These are phyloP conservation scores for Halophytophthora batemanensis DNA, from an alignment of 352 stramenopile species.

Conservation along the genomic window DNA sequence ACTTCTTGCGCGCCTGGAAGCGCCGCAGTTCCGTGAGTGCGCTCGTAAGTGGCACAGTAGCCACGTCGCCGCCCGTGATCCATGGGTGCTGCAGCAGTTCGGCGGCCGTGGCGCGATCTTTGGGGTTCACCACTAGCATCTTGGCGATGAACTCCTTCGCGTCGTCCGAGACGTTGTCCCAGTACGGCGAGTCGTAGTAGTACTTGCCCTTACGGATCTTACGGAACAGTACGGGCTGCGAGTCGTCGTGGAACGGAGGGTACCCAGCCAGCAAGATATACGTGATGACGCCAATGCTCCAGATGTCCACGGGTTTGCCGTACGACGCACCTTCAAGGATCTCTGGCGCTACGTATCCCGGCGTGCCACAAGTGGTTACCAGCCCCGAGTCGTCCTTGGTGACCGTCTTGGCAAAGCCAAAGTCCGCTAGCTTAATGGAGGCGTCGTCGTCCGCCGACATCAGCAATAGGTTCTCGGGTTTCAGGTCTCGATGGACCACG, in stretches of 20 bases:
- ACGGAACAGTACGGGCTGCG: constrained; percentile 90
- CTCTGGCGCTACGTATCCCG: constrained; percentile 81
- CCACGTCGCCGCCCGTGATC: constrained; percentile 68
- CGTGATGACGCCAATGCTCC: constrained; percentile 85
- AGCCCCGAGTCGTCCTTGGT: constrained; percentile 55
- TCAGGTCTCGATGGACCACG: constrained; percentile 80
- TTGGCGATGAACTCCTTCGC: constrained; percentile 88
- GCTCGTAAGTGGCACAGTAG: constrained; percentile 69
- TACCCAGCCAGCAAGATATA: constrained; percentile 90
- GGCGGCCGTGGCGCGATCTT: constrained; percentile 52
- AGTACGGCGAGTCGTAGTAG: constrained; percentile 87
- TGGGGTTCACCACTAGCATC: constrained; percentile 83
- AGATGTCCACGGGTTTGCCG: constrained; percentile 83
- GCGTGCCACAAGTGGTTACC: constrained; percentile 72
- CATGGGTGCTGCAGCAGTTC: constrained; percentile 73
- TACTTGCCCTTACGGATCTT: constrained; percentile 87
- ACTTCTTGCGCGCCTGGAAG: constrained; percentile 82
- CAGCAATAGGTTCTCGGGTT: constrained; percentile 88
- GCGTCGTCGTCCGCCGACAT: constrained; percentile 82
- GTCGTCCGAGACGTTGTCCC: constrained; percentile 86
- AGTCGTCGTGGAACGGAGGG: constrained; percentile 91
- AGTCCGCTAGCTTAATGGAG: constrained; percentile 91
- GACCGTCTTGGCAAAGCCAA: constrained; percentile 91
- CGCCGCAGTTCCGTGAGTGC: constrained; percentile 72
- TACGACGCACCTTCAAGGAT: constrained; percentile 81